Evolutionary conservation across 805 yeast species (phyloP).

Genomic region (Yarrowia sp.): DNA sequence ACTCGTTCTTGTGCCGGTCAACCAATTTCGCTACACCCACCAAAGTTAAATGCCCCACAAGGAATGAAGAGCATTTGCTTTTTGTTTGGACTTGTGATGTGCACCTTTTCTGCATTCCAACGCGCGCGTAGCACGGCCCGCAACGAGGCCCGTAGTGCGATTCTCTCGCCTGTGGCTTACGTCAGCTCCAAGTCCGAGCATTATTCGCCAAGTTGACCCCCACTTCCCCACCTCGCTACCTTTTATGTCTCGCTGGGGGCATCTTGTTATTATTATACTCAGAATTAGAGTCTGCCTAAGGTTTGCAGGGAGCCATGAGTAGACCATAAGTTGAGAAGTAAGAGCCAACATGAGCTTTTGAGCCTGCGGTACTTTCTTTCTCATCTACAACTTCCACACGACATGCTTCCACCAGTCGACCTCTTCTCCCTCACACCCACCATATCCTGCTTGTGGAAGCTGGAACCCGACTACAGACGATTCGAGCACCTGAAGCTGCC

Average conservation of each 20-base stretch:
- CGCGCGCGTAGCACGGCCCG: too few relatives aligned
- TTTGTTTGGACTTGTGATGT: too few relatives aligned
- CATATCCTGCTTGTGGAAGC: background rate
- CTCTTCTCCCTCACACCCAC: constrained; percentile 9
- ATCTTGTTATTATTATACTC: background rate
- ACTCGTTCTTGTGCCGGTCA: too few relatives aligned
- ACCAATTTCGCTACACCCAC: too few relatives aligned
- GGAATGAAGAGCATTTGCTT: background rate
- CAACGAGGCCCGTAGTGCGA: too few relatives aligned
- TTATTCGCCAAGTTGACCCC: background rate
- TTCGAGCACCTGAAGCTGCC: background rate
- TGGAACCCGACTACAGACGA: background rate
- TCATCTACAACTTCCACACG: background rate
- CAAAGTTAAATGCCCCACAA: background rate
- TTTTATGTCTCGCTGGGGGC: background rate
- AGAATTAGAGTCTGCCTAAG: background rate
- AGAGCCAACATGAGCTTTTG: too few relatives aligned
- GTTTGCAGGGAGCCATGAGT: background rate
- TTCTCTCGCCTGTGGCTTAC: too few relatives aligned
- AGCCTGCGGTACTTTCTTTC: too few relatives aligned
- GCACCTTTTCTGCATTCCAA: background rate
- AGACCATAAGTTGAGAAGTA: background rate
- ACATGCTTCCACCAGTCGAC: background rate
- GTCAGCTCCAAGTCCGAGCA: too few relatives aligned
- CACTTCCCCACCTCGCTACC: background rate